phyloP scores from a whole-genome alignment of 2,329 filamentous ascomycete species.

The Coleophoma cylindrospora region DNA sequence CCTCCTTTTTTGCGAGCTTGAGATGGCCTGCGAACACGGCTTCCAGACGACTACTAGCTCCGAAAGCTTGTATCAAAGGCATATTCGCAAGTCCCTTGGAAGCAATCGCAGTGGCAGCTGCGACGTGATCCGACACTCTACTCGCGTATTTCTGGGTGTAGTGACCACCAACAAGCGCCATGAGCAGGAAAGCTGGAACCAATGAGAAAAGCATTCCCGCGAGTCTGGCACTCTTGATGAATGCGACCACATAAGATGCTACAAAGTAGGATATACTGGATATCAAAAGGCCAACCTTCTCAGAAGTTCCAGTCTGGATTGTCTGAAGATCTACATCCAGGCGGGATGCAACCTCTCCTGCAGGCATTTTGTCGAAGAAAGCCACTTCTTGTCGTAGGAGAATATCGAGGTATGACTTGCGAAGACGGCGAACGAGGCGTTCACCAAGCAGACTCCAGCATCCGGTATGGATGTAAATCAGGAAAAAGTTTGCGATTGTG shows the following conservation, averaged over 20 bases:
- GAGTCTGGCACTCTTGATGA: constrained; percentile 48
- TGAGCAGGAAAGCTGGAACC: constrained; percentile 29
- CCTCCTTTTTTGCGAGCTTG: constrained; percentile 34
- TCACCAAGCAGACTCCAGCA: constrained; percentile 54
- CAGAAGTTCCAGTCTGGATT: constrained; percentile 51
- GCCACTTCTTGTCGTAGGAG: constrained; percentile 47
- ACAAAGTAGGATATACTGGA: constrained; percentile 51
- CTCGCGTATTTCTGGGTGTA: constrained; percentile 39
- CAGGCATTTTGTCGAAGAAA: constrained; percentile 47
- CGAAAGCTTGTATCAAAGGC: constrained; percentile 45
- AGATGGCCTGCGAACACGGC: constrained; percentile 41
- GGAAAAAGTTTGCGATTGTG: constrained; percentile 55
- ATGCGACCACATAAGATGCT: constrained; percentile 53
- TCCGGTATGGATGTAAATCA: constrained; percentile 59
- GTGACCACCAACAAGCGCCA: constrained; percentile 41
- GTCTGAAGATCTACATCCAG: constrained; percentile 51
- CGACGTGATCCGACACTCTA: constrained; percentile 39
- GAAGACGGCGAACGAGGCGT: constrained; percentile 46
- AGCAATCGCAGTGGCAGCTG: constrained; percentile 44
- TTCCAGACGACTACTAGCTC: constrained; percentile 43
- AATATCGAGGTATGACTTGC: constrained; percentile 44
- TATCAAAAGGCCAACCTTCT: constrained; percentile 54
- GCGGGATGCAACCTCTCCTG: constrained; percentile 42
- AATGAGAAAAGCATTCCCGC: constrained; percentile 49
- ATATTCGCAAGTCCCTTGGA: constrained; percentile 46